Conservation (phyloP, 345 rosid genomes). For the Geranium rotundifolium region DNA sequence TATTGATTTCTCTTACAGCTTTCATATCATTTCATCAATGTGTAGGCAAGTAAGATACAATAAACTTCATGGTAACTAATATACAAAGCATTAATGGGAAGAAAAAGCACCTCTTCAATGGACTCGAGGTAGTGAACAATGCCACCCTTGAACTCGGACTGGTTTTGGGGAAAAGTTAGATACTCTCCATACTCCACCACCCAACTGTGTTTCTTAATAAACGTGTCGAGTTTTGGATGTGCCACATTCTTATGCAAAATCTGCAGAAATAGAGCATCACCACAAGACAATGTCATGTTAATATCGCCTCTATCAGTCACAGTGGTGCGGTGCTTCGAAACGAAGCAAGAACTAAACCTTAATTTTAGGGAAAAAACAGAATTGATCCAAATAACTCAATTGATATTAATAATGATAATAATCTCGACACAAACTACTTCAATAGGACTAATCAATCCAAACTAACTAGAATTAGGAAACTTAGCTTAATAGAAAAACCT, state of each 20-base stretch:
- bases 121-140: constrained; percentile 80
- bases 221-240: constrained; percentile 80
- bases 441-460: too few relatives aligned
- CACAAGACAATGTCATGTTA: constrained; percentile 7
- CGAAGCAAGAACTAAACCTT: too few relatives aligned
- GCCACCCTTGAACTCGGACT: constrained; percentile 61
- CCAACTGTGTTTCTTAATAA: constrained; percentile 66
- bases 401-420: too few relatives aligned
- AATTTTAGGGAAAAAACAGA: too few relatives aligned
- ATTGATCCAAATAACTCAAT: too few relatives aligned
- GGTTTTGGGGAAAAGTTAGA: constrained; percentile 67
- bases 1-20: neutral
- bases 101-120: constrained; percentile 69
- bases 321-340: neutral
- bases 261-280: constrained; percentile 28
- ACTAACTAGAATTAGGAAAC: too few relatives aligned
- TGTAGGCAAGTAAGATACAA: neutral
- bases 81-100: neutral
- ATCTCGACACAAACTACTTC: too few relatives aligned
- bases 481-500: too few relatives aligned
- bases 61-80: neutral
- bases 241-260: constrained; percentile 71
- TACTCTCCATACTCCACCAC: constrained; percentile 52
- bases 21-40: neutral
- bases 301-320: constrained; percentile 5